These are phyloP conservation scores for Fusarium falciforme DNA, from an alignment of 2,329 filamentous ascomycete species.

Conservation along the genomic window DNA sequence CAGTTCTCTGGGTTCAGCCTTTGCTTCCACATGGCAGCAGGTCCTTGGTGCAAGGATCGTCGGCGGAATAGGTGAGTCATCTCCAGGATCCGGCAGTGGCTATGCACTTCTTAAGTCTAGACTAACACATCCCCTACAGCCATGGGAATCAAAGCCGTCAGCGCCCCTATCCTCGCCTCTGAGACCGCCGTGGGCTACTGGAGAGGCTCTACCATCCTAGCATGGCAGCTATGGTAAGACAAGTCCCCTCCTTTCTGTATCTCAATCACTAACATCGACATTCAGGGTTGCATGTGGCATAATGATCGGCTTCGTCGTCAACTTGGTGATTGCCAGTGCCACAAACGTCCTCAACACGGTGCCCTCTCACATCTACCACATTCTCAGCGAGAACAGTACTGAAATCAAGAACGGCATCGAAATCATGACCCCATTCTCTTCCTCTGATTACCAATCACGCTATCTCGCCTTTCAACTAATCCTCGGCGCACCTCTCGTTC, in stretches of 20 bases:
- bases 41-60: constrained; percentile 46
- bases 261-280: neutral
- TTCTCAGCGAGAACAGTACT: neutral
- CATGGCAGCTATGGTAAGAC: constrained; percentile 59
- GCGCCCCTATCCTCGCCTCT: constrained; percentile 59
- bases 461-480: constrained; percentile 45
- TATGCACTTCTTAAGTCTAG: neutral
- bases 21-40: constrained; percentile 45
- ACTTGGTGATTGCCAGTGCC: constrained; percentile 27
- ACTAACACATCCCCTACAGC: constrained; percentile 34
- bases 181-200: constrained; percentile 61
- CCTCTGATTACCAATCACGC: neutral
- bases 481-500: constrained; percentile 50
- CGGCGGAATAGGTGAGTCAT: constrained; percentile 23
- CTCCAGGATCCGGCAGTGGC: neutral
- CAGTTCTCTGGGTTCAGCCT: constrained; percentile 52
- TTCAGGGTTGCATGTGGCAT: constrained; percentile 41
- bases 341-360: constrained; percentile 5
- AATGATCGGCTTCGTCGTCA: constrained; percentile 39
- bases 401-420: neutral
- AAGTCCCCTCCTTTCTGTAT: constrained; percentile 31
- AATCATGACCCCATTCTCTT: neutral
- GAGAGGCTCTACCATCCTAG: constrained; percentile 59
- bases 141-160: constrained; percentile 63
- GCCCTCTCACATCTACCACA: neutral